Percentiles rank a stretch among this genome's conserved stretches.
Evolutionary conservation across 2,329 filamentous ascomycete species (phyloP).

Genomic region (Fusarium temperatum): DNA sequence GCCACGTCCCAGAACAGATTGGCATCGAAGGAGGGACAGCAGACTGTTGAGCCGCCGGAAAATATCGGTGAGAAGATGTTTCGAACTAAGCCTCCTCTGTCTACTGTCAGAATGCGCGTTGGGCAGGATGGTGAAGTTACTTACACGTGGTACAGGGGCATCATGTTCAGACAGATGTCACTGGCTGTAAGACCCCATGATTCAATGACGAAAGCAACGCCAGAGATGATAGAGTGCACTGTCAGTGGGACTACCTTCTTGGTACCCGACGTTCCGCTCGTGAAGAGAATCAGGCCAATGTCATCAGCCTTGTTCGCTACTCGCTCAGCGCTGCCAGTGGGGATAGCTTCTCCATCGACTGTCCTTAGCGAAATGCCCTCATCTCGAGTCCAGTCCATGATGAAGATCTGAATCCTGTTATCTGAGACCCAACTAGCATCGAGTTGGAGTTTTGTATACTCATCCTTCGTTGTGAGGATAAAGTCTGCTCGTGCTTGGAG

Average conservation of each 20-base stretch:
- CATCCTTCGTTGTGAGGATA: conserved; percentile 1
- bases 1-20: conserved; percentile 12
- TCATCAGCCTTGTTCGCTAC: conserved; percentile 3
- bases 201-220: conserved; percentile 6
- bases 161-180: conserved; percentile 12
- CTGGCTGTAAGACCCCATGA: not conserved
- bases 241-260: not conserved
- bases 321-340: accelerated
- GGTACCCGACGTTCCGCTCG: not conserved
- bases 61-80: conserved; percentile 2
- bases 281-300: conserved; percentile 7
- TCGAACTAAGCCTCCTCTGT: not conserved
- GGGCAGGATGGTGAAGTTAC: accelerated
- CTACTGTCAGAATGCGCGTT: accelerated
- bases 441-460: not conserved
- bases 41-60: not conserved
- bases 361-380: not conserved
- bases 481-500: not conserved
- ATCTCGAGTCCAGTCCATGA: not conserved
- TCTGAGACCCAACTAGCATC: not conserved
- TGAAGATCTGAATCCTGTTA: not conserved
- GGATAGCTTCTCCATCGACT: not conserved
- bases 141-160: conserved; percentile 15
- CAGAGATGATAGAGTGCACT: not conserved
- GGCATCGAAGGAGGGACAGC: conserved; percentile 6